Percentiles rank a stretch among this genome's conserved stretches.
Conservation (phyloP, 2,329 filamentous ascomycete species). For the Cordyceps cateniannulata region DNA sequence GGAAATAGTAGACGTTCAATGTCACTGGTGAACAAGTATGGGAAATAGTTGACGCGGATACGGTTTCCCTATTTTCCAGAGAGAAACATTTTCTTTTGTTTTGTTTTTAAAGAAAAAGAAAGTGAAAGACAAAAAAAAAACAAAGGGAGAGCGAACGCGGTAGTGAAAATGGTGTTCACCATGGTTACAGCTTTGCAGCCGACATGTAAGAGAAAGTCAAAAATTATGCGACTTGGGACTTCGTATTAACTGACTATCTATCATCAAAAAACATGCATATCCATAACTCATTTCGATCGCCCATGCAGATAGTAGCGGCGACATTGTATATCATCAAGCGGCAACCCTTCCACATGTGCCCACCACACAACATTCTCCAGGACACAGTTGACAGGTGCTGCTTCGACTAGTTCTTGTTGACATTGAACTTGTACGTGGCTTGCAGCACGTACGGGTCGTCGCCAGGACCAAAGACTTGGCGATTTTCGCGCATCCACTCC, state of each 20-base stretch:
- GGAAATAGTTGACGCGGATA: no score
- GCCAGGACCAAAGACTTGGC: constrained; percentile 54
- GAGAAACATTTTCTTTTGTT: no score
- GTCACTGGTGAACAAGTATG: no score
- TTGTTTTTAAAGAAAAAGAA: no score
- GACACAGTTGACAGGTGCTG: neutral
- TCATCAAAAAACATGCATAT: neutral
- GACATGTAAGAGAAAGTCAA: neutral
- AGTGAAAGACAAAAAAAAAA: neutral
- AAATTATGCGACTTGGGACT: neutral
- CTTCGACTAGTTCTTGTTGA: constrained; percentile 28
- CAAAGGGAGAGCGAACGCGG: no score
- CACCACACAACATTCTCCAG: neutral
- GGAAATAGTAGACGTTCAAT: neutral
- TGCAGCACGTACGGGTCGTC: constrained; percentile 56
- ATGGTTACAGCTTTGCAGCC: neutral
- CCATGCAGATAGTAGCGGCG: neutral
- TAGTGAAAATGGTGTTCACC: neutral
- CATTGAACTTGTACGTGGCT: constrained; percentile 54
- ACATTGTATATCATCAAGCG: neutral
- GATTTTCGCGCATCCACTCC: constrained; percentile 65
- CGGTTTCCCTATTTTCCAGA: no score
- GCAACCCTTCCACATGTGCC: neutral
- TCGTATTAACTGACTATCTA: neutral
- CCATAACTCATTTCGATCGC: neutral